Evolutionary conservation across 345 rosid genomes (phyloP), one percentile per base, ranked within the genome.

Genomic region (Erucastrum elatum): DNA sequence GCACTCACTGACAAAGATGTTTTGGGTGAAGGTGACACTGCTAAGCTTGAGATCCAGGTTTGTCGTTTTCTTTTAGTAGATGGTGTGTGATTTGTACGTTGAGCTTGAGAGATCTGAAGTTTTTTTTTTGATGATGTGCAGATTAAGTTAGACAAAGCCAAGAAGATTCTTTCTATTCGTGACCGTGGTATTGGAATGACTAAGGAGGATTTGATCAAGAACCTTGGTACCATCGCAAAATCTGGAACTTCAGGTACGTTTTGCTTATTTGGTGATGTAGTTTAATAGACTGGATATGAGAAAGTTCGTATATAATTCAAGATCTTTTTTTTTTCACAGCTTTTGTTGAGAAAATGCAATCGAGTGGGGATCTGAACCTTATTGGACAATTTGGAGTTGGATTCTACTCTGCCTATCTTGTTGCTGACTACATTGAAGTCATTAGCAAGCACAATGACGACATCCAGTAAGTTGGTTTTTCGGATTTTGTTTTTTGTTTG

Each of bases 351-450:
- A 95, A 93, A 79, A 90, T 95, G 98, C 96, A 95, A 88, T 83
- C 92, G 34, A 87, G 98, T 46, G 99, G 97, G 34, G 99, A 93
- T 79, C 86, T 95, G 33, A 95, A 95, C 82, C 93, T 95, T 77
- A 95, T 95, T 85, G 99, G 99, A 66, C 98, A 95, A 67, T 95
- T 95, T 85, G 99, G 99, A 68, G 99, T 95, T 84, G 99, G 99
- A 69, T 95, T 95, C 84, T 95, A 95, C 77, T 95, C 99, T 16
- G 99, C 92, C 1, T 95, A 95, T 83, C 96, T 95, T 21, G 97
- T 93, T 33, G 96, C 99, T 81, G 99, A 95, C 85, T 91, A 91
- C 46, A 97, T 95, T 41, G 99, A 95, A 89, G 99, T 95, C 67
- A 84, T 91, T 66, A 93, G 98, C 87, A 95, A 95, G 83, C 93